Evolutionary conservation across 2,329 filamentous ascomycete genomes (phyloP).

Genomic region (Neurospora crassa): DNA sequence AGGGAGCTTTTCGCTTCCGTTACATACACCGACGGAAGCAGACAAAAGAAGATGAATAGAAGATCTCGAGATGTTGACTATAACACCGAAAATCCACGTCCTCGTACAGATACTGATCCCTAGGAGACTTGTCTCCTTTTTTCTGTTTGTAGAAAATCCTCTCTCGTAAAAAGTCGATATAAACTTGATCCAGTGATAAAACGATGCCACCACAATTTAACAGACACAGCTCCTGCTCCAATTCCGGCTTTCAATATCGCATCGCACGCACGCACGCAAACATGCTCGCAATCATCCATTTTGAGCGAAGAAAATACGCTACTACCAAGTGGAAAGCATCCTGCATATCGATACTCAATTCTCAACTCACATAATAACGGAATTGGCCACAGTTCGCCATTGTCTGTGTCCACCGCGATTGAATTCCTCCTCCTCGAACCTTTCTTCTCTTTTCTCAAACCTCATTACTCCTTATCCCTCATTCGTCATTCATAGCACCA

Average conservation of each 20-base stretch:
- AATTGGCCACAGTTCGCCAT: neutral
- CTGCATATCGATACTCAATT: neutral
- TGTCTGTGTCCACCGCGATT: no score
- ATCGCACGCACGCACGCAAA: neutral
- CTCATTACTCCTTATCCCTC: neutral
- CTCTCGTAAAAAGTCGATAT: neutral
- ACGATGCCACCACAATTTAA: neutral
- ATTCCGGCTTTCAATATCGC: neutral
- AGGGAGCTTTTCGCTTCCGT: no score
- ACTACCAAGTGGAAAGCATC: neutral
- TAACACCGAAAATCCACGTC: neutral
- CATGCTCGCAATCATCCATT: neutral
- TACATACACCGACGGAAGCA: neutral
- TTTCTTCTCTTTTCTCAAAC: neutral
- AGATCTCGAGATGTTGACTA: neutral
- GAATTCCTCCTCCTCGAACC: neutral
- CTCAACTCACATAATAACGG: neutral
- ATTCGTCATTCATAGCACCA: neutral
- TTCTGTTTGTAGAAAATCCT: neutral
- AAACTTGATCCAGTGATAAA: neutral
- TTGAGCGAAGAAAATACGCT: neutral
- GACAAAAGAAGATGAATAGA: neutral
- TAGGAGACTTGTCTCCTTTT: neutral
- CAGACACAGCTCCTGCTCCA: neutral
- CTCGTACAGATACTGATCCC: neutral